Conservation (phyloP, 2,329 filamentous ascomycete genomes). For the Cercospora sesami region DNA sequence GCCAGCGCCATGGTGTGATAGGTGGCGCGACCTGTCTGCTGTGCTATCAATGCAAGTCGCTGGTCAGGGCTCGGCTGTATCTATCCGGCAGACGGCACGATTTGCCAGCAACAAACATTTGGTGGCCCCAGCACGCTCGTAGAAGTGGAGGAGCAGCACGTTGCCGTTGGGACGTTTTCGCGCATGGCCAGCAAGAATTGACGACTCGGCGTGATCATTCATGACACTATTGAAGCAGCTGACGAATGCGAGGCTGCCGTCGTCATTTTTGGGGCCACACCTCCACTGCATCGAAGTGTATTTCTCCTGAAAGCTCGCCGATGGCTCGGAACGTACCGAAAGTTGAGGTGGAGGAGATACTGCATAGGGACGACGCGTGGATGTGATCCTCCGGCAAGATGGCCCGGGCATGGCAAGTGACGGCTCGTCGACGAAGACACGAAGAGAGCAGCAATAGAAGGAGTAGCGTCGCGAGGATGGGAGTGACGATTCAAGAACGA, state of each 20-base stretch:
- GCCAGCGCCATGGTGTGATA: constrained; percentile 1
- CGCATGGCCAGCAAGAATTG: neutral
- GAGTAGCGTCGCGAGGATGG: neutral
- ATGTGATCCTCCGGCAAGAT: neutral
- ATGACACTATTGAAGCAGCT: neutral
- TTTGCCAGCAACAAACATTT: neutral
- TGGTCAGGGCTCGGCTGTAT: neutral
- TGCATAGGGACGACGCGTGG: neutral
- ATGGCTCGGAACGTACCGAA: neutral
- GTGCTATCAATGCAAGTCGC: neutral
- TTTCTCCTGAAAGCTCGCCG: neutral
- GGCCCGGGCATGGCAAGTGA: neutral
- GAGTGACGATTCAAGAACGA: neutral
- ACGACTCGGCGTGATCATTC: neutral
- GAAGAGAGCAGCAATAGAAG: neutral
- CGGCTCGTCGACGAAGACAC: neutral
- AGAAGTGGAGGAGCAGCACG: neutral
- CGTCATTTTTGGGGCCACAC: neutral
- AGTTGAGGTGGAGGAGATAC: neutral
- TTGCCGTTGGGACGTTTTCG: neutral
- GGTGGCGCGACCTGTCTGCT: neutral
- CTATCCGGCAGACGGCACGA: neutral
- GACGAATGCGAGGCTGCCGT: neutral
- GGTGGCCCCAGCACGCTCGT: neutral
- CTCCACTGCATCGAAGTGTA: neutral